These are phyloP conservation scores for Vachellia pachyceras DNA, from an alignment of 306 rosid genomes.

Conservation along the genomic window DNA sequence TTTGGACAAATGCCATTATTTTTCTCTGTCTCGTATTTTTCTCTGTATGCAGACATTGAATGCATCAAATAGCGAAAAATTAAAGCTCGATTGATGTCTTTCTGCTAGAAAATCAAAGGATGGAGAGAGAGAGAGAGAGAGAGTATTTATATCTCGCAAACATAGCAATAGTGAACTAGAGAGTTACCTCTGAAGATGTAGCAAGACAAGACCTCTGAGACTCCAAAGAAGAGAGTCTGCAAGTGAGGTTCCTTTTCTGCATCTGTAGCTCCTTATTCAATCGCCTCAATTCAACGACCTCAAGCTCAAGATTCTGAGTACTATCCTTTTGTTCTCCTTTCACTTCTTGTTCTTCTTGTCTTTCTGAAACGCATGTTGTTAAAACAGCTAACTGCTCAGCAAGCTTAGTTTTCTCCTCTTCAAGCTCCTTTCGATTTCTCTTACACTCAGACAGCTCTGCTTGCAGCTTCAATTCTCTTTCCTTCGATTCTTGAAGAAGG, in stretches of 20 bases:
- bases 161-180: neutral
- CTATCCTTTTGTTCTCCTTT: conserved; percentile 47
- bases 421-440: conserved; percentile 57
- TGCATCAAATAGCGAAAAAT: conserved; percentile 14
- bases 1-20: neutral
- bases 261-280: conserved; percentile 92
- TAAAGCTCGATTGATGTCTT: neutral
- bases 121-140: too few relatives aligned
- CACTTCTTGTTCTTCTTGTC: conserved; percentile 52
- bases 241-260: conserved; percentile 84
- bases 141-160: neutral
- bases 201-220: conserved; percentile 65
- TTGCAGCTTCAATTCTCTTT: conserved; percentile 79
- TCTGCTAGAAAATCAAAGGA: neutral
- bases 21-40: neutral
- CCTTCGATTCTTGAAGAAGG: conserved; percentile 81
- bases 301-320: conserved; percentile 67
- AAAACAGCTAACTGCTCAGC: conserved; percentile 57
- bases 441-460: conserved; percentile 70
- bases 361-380: conserved; percentile 45
- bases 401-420: conserved; percentile 66
- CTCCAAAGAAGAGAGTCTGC: conserved; percentile 72
- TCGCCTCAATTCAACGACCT: conserved; percentile 87
- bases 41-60: neutral
- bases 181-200: conserved; percentile 71